Base-by-base conservation (phyloP, 2,329 filamentous ascomycete genomes). In the Tolypocladium nubicola region DNA sequence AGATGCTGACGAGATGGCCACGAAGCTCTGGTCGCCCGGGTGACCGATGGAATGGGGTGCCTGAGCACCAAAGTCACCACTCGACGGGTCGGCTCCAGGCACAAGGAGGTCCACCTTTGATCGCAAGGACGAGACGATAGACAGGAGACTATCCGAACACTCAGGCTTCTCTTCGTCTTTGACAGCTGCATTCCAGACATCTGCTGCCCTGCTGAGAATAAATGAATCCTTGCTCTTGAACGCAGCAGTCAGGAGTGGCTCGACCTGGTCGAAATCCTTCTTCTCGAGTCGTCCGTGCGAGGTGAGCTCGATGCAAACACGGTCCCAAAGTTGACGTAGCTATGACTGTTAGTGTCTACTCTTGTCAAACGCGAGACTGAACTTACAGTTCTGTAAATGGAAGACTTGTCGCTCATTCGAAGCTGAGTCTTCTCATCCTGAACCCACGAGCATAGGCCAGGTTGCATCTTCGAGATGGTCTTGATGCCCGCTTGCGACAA, bases 121-220 rank as follows among this genome's bases (percentile, higher is more conserved):
- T n/a, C 79, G 77, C 14, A 91, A 71, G 19, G 79, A 80, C 33
- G 80, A 75, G 39, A 96, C 74, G 1, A 85, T 80, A 2, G 76
- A 70, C 63, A 84, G 83, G 6, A 96, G 75, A 37, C 75, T 75
- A 13, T 79, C 70, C 0, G 90, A 87, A 69, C 89, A 93, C 30
- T 81, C 72, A 1, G 90, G 66, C 6, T 73, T 72, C 4, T 82
- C 75, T 43, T 81, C 78, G 19, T 79, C 73, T 23, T 84, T 84
- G 65, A 90, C 90, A 0, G 85, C 80, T 0, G 71, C 68, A 62
- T 91, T 92, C 90, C 90, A 97, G 60, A 76, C 64, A 30, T 73
- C 72, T 41, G 75, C 71, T 21, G 78, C 72, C 65, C 66, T 76
- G 68, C 71, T 84, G 60, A 74, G 88, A 63, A 75, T 80, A 59